A percentile compares a stretch with the other conserved stretches of the same genome.
Evolutionary conservation across 2,329 filamentous ascomycete species (phyloP).

Genomic region (Alternaria brassicicola): DNA sequence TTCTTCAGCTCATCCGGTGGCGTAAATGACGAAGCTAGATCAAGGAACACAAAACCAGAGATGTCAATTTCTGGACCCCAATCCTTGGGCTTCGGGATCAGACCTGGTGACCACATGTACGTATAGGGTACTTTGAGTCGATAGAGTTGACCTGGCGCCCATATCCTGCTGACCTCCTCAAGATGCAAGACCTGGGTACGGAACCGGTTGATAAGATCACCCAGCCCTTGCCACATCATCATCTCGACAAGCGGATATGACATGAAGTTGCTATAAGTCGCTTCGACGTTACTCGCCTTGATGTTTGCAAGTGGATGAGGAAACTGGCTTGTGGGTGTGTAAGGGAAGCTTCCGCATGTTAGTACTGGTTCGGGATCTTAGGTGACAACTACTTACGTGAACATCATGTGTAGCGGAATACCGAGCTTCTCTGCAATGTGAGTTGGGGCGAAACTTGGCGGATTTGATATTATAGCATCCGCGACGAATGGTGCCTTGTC

Average conservation of each 20-base stretch:
- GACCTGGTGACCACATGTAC: constrained; percentile 68
- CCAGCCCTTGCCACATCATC: constrained; percentile 70
- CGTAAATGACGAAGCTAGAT: constrained; percentile 66
- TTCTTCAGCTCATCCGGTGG: constrained; percentile 61
- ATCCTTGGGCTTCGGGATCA: constrained; percentile 70
- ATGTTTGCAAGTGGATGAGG: constrained; percentile 80
- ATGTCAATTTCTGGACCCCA: constrained; percentile 75
- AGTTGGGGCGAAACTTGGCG: constrained; percentile 77
- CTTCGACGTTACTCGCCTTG: constrained; percentile 72
- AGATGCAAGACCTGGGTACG: constrained; percentile 71
- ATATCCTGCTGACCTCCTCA: constrained; percentile 76
- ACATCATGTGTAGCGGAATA: constrained; percentile 83
- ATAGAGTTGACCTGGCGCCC: constrained; percentile 76
- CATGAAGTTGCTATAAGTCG: constrained; percentile 78
- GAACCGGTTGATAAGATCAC: constrained; percentile 78
- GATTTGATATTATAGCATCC: constrained; percentile 80
- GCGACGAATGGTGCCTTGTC: constrained; percentile 75
- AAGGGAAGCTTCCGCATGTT: constrained; percentile 63
- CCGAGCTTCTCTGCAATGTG: constrained; percentile 77
- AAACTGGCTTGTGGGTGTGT: constrained; percentile 75
- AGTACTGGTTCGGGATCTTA: not conserved
- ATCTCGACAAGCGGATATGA: constrained; percentile 81
- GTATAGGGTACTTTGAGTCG: constrained; percentile 76
- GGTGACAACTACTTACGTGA: constrained; percentile 65
- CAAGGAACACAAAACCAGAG: constrained; percentile 79